Base-by-base conservation (phyloP, 1,139 yeast genomes). In the Kluyveromyces sp. region DNA sequence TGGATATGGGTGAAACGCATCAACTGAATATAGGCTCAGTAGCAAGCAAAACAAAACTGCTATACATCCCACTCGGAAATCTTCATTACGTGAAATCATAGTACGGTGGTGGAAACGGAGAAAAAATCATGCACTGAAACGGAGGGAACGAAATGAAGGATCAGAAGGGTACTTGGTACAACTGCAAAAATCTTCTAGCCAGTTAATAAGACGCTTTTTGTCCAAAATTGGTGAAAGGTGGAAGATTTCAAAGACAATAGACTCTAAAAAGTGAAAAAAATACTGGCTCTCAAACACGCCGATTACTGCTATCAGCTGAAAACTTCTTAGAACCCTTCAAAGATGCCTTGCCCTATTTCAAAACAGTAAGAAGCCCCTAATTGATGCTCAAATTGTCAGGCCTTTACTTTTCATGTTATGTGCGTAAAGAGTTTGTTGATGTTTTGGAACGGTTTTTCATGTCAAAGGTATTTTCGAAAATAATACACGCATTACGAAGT, bases 1-100 rank as follows among this genome's bases (percentile, higher is more conserved):
- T 12, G 40, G 22, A 9, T 17, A 22, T 8, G 43, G 43, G 18
- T 33, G 36, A 36, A 35, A 41, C 13, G 37, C 42, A 4, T 33
- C n/a, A 3, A 26, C 42, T 13, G 13, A 9, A 3, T 4, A 17
- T 13, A 13, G 8, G 26, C 26, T 22, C 26, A 22, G 26, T 9
- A 22, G 26, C 26, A n/a, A n/a, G n/a, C 26, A 22, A 9, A 9
- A 6, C 26, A 22, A 22, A 22, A 22, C 8, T 22, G 26, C 26
- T 9, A 22, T 6, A 22, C 8, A 22, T 22, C 26, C 9, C 8
- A 22, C 9, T 9, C 26, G 9, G 9, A 22, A 22, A 6, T 9
- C 26, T 9, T 22, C 26, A 22, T 22, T 22, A 22, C 26, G 26
- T 22, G 26, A 9, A 6, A 22, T 22, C 26, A 22, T 22, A 22